Base-by-base conservation (phyloP, 176 grass and related monocot genomes). In the Lolium multiflorum region DNA sequence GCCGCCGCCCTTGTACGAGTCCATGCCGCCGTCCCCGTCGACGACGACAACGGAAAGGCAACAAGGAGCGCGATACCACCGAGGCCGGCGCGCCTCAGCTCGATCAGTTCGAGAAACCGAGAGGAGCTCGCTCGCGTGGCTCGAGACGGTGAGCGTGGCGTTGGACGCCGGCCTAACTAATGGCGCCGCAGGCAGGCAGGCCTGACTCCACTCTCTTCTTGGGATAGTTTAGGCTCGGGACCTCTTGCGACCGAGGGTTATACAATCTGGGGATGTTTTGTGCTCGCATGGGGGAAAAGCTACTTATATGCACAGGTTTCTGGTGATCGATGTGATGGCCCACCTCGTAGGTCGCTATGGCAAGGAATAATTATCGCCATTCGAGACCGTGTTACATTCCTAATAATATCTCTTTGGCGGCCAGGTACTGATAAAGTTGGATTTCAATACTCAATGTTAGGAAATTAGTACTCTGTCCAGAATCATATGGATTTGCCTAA, bases 321-420 rank as follows among this genome's bases (percentile, higher is more conserved):
- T 31, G 82, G 63, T 57, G 66, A 74, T 24, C n/a, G 79, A 90
- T 90, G 77, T 72, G 75, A 87, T 81, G 81, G 48, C 50, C 78
- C 82, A 83, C 88, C 82, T 93, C 85, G 88, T 74, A 78, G 78
- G 65, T 56, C 47, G 22, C 9, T 51, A 75, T 75, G 68, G 79
- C 47, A 54, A 88, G 74, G 88, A 90, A 35, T 35, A 35, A 90
- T 85, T 88, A 86, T 93, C 85, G 74, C 66, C 66, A 3, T 79
- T 86, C 85, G 82, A 90, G 78, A 86, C 57, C 84, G 4, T 17
- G 60, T 28, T 43, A 26, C 80, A 14, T 68, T 31, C 47, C 47
- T 85, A 9, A 9, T 17, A 1, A 3, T 35, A 35, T 35, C 3
- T 35, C 31, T 35, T 35, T 35, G 31, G 31, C 31, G n/a, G n/a